phyloP scores from a whole-genome alignment of 2,329 filamentous ascomycete species.

The Remersonia thermophila region DNA sequence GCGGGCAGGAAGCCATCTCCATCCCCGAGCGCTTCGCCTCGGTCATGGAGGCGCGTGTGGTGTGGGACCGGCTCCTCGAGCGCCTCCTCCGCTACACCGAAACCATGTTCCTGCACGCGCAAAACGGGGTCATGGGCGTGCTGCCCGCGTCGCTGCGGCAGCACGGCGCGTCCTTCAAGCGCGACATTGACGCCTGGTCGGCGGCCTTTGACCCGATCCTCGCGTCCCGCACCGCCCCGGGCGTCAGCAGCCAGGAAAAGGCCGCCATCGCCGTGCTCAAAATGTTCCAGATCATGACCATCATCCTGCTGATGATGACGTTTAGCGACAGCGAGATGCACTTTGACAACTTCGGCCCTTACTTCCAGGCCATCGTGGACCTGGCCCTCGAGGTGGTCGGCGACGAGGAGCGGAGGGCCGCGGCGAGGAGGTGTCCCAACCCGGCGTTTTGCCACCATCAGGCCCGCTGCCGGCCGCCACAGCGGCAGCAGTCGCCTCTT shows the following conservation, averaged over 20 bases:
- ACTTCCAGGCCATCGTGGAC: conserved; percentile 44
- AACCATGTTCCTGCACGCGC: conserved; percentile 34
- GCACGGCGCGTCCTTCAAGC: conserved; percentile 35
- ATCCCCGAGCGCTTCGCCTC: conserved; percentile 36
- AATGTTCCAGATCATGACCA: conserved; percentile 48
- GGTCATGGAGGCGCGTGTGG: conserved; percentile 41
- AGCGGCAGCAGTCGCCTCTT: too few species aligned
- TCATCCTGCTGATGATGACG: conserved; percentile 46
- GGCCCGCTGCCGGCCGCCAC: conserved; percentile 22
- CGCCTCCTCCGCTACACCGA: conserved; percentile 48
- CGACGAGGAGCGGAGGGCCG: conserved; percentile 42
- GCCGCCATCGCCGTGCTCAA: conserved; percentile 49
- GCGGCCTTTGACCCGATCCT: conserved; percentile 45
- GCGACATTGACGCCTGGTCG: conserved; percentile 42
- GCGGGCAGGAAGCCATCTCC: too few species aligned
- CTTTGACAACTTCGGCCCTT: conserved; percentile 41
- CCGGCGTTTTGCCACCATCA: conserved; percentile 32
- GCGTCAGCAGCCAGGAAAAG: conserved; percentile 42
- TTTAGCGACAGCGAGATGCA: conserved; percentile 46
- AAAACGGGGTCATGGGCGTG: conserved; percentile 39
- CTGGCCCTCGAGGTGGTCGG: conserved; percentile 47
- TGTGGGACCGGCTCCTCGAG: conserved; percentile 45
- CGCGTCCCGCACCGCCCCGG: conserved; percentile 33
- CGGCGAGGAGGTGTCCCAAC: conserved; percentile 32
- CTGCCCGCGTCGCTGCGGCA: conserved; percentile 36